phyloP scores from a whole-genome alignment of 768 basidiomycete genomes.

The Lactarius psammicola region DNA sequence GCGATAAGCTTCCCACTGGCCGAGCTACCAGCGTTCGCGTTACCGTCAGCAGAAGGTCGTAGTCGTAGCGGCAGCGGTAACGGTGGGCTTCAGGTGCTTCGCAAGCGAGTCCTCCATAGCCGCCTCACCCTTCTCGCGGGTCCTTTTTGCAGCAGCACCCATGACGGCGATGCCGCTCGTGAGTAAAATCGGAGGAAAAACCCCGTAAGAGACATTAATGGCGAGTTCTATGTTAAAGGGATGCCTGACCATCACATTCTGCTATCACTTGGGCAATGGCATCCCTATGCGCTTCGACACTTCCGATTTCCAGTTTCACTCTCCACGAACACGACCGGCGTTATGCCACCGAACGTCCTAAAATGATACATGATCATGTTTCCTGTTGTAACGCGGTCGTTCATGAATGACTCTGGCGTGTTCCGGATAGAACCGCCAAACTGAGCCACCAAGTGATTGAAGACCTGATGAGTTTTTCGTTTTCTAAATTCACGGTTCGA shows the following conservation, averaged over 20 bases:
- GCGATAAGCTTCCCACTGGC: conserved; percentile 22
- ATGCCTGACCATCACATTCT: no score
- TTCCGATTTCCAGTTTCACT: no score
- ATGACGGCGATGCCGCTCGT: conserved; percentile 27
- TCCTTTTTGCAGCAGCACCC: conserved; percentile 27
- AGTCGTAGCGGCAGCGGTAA: background rate
- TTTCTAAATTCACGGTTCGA: background rate
- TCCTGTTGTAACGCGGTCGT: background rate
- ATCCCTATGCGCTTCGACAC: no score
- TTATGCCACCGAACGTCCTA: background rate
- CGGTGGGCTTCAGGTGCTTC: conserved; percentile 21
- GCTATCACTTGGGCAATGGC: no score
- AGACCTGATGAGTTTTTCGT: background rate
- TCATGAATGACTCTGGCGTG: background rate
- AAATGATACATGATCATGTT: background rate
- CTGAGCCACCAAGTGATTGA: background rate
- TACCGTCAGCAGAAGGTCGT: background rate
- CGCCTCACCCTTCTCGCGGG: conserved; percentile 24
- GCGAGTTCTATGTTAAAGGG: no score
- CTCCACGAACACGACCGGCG: no score
- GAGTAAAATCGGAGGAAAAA: no score
- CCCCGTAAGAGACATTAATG: no score
- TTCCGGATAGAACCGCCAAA: background rate
- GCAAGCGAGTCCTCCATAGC: conserved; percentile 22
- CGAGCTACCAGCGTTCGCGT: background rate